Percentiles rank a stretch among this genome's conserved stretches.
Conservation (phyloP, 345 rosid genomes). For the Nasturtium officinale region DNA sequence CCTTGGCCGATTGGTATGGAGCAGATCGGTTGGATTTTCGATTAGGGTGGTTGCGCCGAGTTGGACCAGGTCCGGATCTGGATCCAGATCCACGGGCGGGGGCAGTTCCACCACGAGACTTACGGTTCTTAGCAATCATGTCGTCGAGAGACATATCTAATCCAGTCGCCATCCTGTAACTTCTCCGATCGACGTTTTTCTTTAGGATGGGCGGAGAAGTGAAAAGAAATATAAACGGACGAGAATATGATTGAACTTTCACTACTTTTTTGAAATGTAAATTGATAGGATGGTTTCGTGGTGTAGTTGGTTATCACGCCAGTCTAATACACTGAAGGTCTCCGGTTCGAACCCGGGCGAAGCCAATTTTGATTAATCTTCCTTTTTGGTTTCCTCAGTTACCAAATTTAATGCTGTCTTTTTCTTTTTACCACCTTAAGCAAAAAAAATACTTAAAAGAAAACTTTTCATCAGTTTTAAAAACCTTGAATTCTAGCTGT, state of each 20-base stretch:
- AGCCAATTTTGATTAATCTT: neutral
- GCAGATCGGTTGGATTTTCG: slow-evolving; percentile 65
- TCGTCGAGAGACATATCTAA: slow-evolving; percentile 98
- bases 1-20: slow-evolving; percentile 67
- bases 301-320: slow-evolving; percentile 98
- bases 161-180: slow-evolving; percentile 66
- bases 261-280: too few relatives aligned
- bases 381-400: too few relatives aligned
- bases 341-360: slow-evolving; percentile 90
- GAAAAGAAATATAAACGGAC: too few relatives aligned
- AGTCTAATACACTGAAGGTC: slow-evolving; percentile 96
- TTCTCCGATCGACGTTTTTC: slow-evolving; percentile 31
- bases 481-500: too few relatives aligned
- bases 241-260: too few relatives aligned
- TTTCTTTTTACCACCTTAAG: too few relatives aligned
- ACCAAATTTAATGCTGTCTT: neutral
- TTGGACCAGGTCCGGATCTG: slow-evolving; percentile 69
- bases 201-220: too few relatives aligned
- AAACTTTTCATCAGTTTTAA: too few relatives aligned
- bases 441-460: too few relatives aligned
- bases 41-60: slow-evolving; percentile 62
- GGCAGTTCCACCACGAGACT: slow-evolving; percentile 46
- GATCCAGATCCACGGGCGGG: slow-evolving; percentile 63
- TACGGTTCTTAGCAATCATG: slow-evolving; percentile 79
- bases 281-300: slow-evolving; percentile 59